Evolutionary conservation across 495 filamentous ascomycete species (phyloP).

Genomic region (Chaetomidium leptoderma): DNA sequence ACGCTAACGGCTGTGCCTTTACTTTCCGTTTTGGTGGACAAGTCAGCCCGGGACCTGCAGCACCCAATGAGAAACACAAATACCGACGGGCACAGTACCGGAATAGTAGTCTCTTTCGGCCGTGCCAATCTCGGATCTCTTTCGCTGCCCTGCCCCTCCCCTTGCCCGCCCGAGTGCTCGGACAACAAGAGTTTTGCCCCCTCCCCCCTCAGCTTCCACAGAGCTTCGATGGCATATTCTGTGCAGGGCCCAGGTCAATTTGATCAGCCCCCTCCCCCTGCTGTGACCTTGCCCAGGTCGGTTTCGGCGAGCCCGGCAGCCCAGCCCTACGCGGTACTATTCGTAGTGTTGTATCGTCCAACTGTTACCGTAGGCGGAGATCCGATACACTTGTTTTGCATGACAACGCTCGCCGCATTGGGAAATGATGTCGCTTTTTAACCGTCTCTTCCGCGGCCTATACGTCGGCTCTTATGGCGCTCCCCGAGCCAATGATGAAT

Average conservation of each 20-base stretch:
- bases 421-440: conserved; percentile 45
- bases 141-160: conserved; percentile 11
- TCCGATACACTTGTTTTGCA: conserved; percentile 26
- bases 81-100: neutral
- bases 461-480: conserved; percentile 43
- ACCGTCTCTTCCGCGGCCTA: conserved; percentile 34
- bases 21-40: neutral
- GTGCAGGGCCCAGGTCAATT: conserved; percentile 24
- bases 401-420: conserved; percentile 40
- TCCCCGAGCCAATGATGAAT: conserved; percentile 41
- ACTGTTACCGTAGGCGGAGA: neutral
- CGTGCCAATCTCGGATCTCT: conserved; percentile 10
- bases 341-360: neutral
- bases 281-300: neutral
- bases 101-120: neutral
- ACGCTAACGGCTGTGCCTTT: neutral
- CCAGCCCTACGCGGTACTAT: neutral
- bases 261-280: neutral
- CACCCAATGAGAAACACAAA: neutral
- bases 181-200: conserved; percentile 24
- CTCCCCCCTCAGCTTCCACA: too few species aligned
- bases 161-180: conserved; percentile 20
- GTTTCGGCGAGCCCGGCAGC: conserved; percentile 29
- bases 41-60: conserved; percentile 22
- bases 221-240: conserved; percentile 40